Percentiles rank a stretch among this genome's conserved stretches.
phyloP scores from a whole-genome alignment of 495 filamentous ascomycete species.

The Neurospora tetrasperma region DNA sequence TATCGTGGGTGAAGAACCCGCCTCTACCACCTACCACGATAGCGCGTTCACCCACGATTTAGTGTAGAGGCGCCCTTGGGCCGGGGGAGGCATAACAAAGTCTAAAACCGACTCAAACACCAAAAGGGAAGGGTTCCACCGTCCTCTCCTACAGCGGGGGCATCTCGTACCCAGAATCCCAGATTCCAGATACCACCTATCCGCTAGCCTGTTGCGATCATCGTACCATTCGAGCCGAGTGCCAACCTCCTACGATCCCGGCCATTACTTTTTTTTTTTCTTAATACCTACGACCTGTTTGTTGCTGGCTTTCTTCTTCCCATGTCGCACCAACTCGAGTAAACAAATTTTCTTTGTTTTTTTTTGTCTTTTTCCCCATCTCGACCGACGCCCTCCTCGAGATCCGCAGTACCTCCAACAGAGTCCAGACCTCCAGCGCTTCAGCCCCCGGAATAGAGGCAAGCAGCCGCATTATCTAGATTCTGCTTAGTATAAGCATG shows the following conservation, averaged over 20 bases:
- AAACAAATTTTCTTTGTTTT: neutral
- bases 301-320: neutral
- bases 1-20: no score
- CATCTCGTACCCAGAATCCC: neutral
- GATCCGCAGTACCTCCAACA: neutral
- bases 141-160: neutral
- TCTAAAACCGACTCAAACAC: neutral
- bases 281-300: neutral
- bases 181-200: constrained; percentile 1
- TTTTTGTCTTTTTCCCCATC: neutral
- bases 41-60: neutral
- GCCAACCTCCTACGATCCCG: constrained; percentile 3
- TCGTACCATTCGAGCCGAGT: neutral
- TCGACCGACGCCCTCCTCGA: neutral
- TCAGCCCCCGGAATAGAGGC: neutral
- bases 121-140: neutral
- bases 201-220: neutral
- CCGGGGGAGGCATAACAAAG: neutral
- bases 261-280: neutral
- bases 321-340: neutral
- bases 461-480: neutral
- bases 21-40: neutral
- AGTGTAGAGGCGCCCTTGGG: neutral
- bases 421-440: neutral
- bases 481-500: constrained; percentile 6